Base-by-base conservation (phyloP, 2,329 filamentous ascomycete species). In the Fusarium pilosicola region DNA sequence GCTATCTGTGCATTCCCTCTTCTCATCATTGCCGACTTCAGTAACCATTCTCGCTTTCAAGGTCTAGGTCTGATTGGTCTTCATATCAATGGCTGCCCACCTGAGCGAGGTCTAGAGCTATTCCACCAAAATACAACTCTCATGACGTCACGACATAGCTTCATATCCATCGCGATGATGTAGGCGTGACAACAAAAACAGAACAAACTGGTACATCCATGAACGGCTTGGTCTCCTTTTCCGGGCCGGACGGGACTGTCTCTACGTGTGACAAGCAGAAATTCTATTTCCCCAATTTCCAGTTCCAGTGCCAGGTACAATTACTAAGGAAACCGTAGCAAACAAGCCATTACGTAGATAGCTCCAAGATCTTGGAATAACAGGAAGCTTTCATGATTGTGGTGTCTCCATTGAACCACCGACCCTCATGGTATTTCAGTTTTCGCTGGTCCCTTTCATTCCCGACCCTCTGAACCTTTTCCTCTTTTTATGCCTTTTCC, bases 81-180 rank as follows among this genome's bases (percentile, higher is more conserved):
- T 56, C 28, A 22, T 46, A 36, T 66, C n/a, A 34, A 59, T n/a
- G 41, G 42, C 34, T 48, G 24, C 55, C 59, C 49, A 12, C 32
- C 18, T 15, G 18, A 1, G 32, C 32, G 32, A 36, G 2, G 32
- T 39, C 28, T 18, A 39, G 26, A 61, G 41, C 65, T 69, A 26
- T 62, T 41, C 64, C 63, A 32, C 66, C 51, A 60, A 24, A 39
- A 64, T 62, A 61, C 67, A 56, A 54, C 51, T 58, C n/a, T 48
- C 73, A 77, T 77, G 76, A 77, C 76, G 76, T 78, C 76, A 77
- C 73, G 68, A 69, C 57, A 64, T 52, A 61, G 34, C 63, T 70
- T 62, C 61, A 62, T 22, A 46, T 54, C 57, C 58, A 74, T 67
- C 63, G 66, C 49, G 71, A 78, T 77, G 73, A 78, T 78, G 74